A percentile compares a stretch with the other conserved stretches of the same genome.
These are phyloP conservation scores for Hypomyces rosellus DNA, from an alignment of 2,329 filamentous ascomycete species.

Conservation along the genomic window DNA sequence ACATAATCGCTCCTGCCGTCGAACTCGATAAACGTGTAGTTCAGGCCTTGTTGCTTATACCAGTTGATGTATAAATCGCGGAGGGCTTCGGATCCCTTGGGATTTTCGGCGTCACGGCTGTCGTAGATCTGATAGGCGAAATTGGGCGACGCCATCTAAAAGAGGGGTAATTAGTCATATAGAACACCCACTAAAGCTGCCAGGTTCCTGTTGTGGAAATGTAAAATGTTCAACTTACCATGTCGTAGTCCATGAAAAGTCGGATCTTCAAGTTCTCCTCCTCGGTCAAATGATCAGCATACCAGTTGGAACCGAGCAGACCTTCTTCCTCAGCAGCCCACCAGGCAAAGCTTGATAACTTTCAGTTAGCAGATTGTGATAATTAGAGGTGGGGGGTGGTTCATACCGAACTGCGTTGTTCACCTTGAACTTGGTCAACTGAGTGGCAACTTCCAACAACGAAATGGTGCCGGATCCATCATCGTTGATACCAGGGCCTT, in stretches of 20 bases:
- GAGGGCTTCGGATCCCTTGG: conserved; percentile 63
- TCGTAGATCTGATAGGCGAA: conserved; percentile 65
- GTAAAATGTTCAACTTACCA: conserved; percentile 27
- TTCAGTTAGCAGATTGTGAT: too few species aligned
- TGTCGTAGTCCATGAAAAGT: conserved; percentile 65
- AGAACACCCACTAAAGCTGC: neutral
- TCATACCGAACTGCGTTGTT: conserved; percentile 51
- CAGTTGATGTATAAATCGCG: conserved; percentile 62
- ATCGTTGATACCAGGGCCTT: conserved; percentile 70
- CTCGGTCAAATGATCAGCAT: conserved; percentile 46
- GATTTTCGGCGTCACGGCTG: conserved; percentile 64
- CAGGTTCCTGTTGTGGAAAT: neutral
- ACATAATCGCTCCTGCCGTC: conserved; percentile 77
- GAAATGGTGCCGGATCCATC: conserved; percentile 63
- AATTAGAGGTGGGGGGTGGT: too few species aligned
- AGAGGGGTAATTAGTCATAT: neutral
- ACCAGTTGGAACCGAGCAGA: conserved; percentile 57
- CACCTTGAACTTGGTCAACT: conserved; percentile 50
- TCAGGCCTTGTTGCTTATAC: conserved; percentile 55
- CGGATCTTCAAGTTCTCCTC: conserved; percentile 58
- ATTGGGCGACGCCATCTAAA: conserved; percentile 52
- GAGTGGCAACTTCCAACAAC: conserved; percentile 56
- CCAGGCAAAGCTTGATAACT: conserved; percentile 52
- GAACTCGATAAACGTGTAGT: conserved; percentile 66
- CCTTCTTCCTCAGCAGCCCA: conserved; percentile 64